A percentile compares a stretch with the other conserved stretches of the same genome.
These are phyloP conservation scores for Microascus cirrosus DNA, from an alignment of 2,329 filamentous ascomycete species.

Conservation along the genomic window DNA sequence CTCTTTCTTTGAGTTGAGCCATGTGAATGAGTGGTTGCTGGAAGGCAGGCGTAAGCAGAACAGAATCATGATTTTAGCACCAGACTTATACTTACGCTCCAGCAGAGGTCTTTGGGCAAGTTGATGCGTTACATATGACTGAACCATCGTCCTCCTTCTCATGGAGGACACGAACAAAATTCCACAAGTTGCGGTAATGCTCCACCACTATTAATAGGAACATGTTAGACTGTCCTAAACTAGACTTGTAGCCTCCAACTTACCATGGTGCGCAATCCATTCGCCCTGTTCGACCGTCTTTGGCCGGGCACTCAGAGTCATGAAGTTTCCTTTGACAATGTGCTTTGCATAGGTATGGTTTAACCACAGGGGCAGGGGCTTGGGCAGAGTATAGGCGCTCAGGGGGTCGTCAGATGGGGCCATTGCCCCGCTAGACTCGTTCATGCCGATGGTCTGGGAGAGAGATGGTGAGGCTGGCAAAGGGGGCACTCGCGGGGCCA, in stretches of 20 bases:
- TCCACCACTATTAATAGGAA: slow-evolving; percentile 60
- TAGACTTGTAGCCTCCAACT: not conserved
- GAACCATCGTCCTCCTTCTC: slow-evolving; percentile 69
- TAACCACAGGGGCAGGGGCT: slow-evolving; percentile 61
- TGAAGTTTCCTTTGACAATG: slow-evolving; percentile 95
- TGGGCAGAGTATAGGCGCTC: slow-evolving; percentile 51
- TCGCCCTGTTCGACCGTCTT: slow-evolving; percentile 90
- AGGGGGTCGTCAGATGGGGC: slow-evolving; percentile 42
- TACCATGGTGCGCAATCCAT: slow-evolving; percentile 92
- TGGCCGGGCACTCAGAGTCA: slow-evolving; percentile 85
- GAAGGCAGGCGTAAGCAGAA: not conserved
- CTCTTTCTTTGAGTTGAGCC: slow-evolving; percentile 79
- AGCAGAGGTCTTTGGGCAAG: slow-evolving; percentile 88
- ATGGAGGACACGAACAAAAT: slow-evolving; percentile 80
- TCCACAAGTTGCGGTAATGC: slow-evolving; percentile 80
- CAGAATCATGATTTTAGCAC: not conserved
- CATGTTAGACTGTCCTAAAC: slow-evolving; percentile 1
- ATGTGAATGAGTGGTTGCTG: slow-evolving; percentile 89
- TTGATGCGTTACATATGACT: slow-evolving; percentile 72
- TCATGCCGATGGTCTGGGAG: slow-evolving; percentile 57
- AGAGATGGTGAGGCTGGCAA: slow-evolving; percentile 53
- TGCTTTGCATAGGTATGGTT: slow-evolving; percentile 67
- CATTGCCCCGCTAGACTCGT: slow-evolving; percentile 41
- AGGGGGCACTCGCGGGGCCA: slow-evolving; percentile 45
- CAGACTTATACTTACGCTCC: slow-evolving; percentile 58